Percentiles rank a stretch among this genome's conserved stretches.
These are phyloP conservation scores for Vitis rotundifolia DNA, from an alignment of 164 flowering plant genomes.

Conservation along the genomic window DNA sequence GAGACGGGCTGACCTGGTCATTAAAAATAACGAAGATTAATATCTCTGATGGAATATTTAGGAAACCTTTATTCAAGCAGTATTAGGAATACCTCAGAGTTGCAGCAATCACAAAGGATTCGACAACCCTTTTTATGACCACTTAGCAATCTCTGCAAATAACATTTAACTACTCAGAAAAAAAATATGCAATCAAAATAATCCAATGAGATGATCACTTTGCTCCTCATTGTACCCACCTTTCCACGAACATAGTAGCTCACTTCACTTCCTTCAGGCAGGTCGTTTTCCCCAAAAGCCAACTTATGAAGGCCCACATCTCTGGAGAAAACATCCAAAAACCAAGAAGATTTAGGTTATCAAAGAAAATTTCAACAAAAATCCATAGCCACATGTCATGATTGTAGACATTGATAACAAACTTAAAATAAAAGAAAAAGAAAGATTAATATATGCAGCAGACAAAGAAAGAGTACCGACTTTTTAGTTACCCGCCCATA, in stretches of 20 bases:
- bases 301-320: constrained; percentile 76
- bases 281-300: constrained; percentile 66
- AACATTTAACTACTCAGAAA: not conserved
- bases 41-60: constrained; percentile 3
- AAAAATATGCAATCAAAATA: not conserved
- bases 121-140: constrained; percentile 77
- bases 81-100: constrained; percentile 49
- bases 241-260: constrained; percentile 64
- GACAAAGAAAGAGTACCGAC: constrained; percentile 40
- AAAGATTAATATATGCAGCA: not conserved
- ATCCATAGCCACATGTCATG: too few species aligned
- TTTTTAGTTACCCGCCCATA: constrained; percentile 70
- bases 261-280: constrained; percentile 87
- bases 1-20: constrained; percentile 88
- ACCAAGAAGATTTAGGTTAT: not conserved
- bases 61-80: constrained; percentile 3
- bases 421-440: not conserved
- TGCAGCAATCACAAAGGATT: constrained; percentile 74
- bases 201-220: not conserved
- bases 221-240: constrained; percentile 39
- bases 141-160: constrained; percentile 55
- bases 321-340: constrained; percentile 36
- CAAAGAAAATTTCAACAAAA: too few species aligned
- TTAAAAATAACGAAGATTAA: constrained; percentile 20
- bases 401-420: not conserved